Evolutionary conservation across 2,329 filamentous ascomycete genomes (phyloP).

Genomic region (Fusarium sp.): DNA sequence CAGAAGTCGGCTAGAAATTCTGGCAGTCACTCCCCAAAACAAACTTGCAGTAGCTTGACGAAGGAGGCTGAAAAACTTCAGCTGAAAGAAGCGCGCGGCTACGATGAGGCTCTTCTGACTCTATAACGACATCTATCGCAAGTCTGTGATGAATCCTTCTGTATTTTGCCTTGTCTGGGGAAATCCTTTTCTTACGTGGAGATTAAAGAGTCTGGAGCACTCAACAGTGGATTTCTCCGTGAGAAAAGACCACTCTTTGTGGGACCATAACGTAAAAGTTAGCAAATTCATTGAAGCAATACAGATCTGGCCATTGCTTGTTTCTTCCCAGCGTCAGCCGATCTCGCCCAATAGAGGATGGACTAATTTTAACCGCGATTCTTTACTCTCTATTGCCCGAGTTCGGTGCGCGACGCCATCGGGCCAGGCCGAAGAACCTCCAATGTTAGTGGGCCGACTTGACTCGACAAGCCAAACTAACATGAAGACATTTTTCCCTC

Average conservation of each 20-base stretch:
- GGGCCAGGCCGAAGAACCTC: slow-evolving; percentile 3
- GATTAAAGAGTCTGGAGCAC: slow-evolving; percentile 6
- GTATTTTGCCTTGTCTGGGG: not conserved
- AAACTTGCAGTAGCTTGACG: not conserved
- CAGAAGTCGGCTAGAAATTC: slow-evolving; percentile 15
- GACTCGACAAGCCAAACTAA: not conserved
- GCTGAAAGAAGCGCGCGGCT: slow-evolving; percentile 1
- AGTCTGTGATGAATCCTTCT: too few relatives aligned
- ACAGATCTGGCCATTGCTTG: slow-evolving; percentile 10
- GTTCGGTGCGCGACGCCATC: slow-evolving; percentile 27
- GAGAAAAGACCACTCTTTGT: not conserved
- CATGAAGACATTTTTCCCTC: not conserved
- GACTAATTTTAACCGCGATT: not conserved
- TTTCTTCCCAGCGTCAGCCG: not conserved
- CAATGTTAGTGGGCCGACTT: slow-evolving; percentile 17
- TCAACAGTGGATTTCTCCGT: not conserved
- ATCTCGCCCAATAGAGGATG: not conserved
- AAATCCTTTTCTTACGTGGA: not conserved
- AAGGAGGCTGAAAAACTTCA: slow-evolving; percentile 16
- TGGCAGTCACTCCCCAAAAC: not conserved
- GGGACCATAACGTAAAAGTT: slow-evolving; percentile 38
- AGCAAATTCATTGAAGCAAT: slow-evolving; percentile 20
- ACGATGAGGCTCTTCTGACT: slow-evolving; percentile 1
- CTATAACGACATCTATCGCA: not conserved
- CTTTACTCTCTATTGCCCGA: not conserved